These are phyloP conservation scores for Aquilaria agallochum DNA, from an alignment of 441 rosid species.

Conservation along the genomic window DNA sequence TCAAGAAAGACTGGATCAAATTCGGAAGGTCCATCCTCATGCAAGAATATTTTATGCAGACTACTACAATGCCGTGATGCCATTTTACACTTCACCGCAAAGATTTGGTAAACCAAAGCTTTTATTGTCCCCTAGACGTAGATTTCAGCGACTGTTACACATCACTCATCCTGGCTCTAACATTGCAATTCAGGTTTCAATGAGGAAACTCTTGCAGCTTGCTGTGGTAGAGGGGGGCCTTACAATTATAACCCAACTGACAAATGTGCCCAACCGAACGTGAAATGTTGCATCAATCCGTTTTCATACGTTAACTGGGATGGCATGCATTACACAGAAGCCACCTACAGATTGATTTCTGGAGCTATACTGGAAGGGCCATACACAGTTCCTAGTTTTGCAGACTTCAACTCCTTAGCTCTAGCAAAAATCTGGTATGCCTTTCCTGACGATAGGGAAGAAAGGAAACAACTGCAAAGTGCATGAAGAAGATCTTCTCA, in stretches of 20 bases:
- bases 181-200: slow-evolving; percentile 20
- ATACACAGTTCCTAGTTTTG: slow-evolving; percentile 7
- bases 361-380: slow-evolving; percentile 12
- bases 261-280: slow-evolving; percentile 25
- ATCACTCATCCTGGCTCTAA: neutral
- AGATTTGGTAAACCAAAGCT: slow-evolving; percentile 28
- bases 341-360: slow-evolving; percentile 23
- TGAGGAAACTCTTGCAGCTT: slow-evolving; percentile 22
- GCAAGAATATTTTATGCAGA: slow-evolving; percentile 43
- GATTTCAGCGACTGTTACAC: neutral
- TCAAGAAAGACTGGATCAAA: slow-evolving; percentile 18
- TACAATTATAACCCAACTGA: slow-evolving; percentile 22
- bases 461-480: too few species aligned
- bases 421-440: too few species aligned
- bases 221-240: slow-evolving; percentile 43
- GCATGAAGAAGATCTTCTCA: too few species aligned
- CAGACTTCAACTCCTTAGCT: too few species aligned
- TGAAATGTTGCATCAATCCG: slow-evolving; percentile 32
- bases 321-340: slow-evolving; percentile 43
- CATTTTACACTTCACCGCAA: slow-evolving; percentile 25
- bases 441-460: too few species aligned
- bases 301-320: slow-evolving; percentile 43
- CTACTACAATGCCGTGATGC: slow-evolving; percentile 27
- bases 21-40: slow-evolving; percentile 28
- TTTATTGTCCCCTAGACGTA: neutral